Base-by-base conservation (phyloP, 2,329 filamentous ascomycete species). In the Peltaster fructicola region DNA sequence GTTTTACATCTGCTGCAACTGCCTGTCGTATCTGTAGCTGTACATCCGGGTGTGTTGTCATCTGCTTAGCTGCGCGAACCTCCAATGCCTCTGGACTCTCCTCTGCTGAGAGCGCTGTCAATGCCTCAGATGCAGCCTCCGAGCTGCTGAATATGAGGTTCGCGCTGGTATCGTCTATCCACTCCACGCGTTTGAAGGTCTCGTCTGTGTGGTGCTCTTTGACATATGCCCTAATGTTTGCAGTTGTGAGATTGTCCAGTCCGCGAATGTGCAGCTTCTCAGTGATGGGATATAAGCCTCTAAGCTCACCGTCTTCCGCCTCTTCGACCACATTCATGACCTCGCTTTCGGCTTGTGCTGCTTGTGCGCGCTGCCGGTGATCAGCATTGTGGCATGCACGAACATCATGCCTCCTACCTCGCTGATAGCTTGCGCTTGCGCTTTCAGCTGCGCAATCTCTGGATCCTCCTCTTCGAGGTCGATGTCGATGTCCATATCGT, bases 151-250 rank as follows among this genome's bases (percentile, higher is more conserved):
- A 95, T 25, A 91, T 52, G 26, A 93, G 59, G 46, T 95, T 95
- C 33, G 81, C 80, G 0, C 81, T 85, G 5, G 69, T 73, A 50
- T 98, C 88, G 48, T 95, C 80, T 37, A 98, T 81, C 88, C 88
- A 98, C 54, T 95, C 82, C 34, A 93, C 61, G 32, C 67, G 63
- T 28, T 65, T 57, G 29, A 72, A 58, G 25, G 56, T 44, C 27
- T 62, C 58, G 8, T 51, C 47, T 17, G 61, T 54, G 41, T 66
- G 81, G 48, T 88, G 67, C 6, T 80, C 68, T 14, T 30, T 26
- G 17, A 43, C 38, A 40, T 82, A 93, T 30, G 65, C 59, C 39
- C 76, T 73, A 39, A 95, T 74, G 35, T 92, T 71, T 27, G 70
- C 64, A 14, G 82, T 82, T 15, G 75, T 79, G 45, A 95, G 59